Conservation (phyloP, 1,284 basidiomycete species). For the Cerioporus squamosus region DNA sequence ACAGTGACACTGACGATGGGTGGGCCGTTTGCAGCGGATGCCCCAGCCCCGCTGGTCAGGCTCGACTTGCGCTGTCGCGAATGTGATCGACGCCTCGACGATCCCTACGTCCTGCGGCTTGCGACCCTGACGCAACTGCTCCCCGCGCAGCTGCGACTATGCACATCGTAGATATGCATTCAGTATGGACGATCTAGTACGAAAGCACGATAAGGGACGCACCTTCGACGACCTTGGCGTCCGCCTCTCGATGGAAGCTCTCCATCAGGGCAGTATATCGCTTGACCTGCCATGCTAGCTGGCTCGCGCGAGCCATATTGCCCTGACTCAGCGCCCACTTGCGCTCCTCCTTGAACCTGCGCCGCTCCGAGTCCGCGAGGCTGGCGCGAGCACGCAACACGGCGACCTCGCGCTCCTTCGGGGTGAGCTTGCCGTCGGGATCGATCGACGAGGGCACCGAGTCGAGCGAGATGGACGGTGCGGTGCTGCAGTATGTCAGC, state of each 20-base stretch:
- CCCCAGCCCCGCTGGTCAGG: constrained; percentile 7
- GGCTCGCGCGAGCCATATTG: constrained; percentile 71
- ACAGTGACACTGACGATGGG: constrained; percentile 34
- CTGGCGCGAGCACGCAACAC: constrained; percentile 74
- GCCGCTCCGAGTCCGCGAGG: constrained; percentile 77
- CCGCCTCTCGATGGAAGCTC: constrained; percentile 78
- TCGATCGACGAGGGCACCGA: constrained; percentile 66
- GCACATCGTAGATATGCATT: neutral
- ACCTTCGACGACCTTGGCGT: constrained; percentile 74
- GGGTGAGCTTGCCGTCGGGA: constrained; percentile 60
- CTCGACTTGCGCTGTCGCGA: constrained; percentile 24
- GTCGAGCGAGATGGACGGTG: constrained; percentile 38
- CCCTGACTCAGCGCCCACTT: constrained; percentile 83
- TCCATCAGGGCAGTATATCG: constrained; percentile 78
- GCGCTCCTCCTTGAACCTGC: constrained; percentile 80
- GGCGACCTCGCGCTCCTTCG: constrained; percentile 70
- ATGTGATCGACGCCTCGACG: constrained; percentile 25
- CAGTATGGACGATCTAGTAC: neutral
- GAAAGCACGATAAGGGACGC: constrained; percentile 13
- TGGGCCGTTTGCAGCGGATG: constrained; percentile 10
- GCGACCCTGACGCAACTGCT: constrained; percentile 17
- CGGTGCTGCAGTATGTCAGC: constrained; percentile 33
- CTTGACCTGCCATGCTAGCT: constrained; percentile 83
- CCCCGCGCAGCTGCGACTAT: constrained; percentile 30
- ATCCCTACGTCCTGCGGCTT: constrained; percentile 7